Percentiles rank a stretch among this genome's conserved stretches.
Conservation (phyloP, 768 basidiomycete species). For the Cyclocybe cylindracea region DNA sequence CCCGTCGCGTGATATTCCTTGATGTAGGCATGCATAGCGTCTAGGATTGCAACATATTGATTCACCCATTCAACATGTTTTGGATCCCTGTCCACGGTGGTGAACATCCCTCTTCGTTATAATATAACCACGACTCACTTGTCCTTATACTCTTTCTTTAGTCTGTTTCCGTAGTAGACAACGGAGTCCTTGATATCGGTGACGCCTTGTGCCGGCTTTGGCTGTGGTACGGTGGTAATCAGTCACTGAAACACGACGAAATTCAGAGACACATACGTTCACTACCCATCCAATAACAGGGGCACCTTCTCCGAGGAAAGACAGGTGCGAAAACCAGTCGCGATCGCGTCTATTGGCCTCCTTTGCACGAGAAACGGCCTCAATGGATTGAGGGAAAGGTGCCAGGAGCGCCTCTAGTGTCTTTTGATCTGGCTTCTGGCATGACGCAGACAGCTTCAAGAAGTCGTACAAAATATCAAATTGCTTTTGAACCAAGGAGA, state of each 20-base stretch:
- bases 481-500: constrained; percentile 63
- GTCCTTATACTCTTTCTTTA: constrained; percentile 92
- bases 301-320: constrained; percentile 79
- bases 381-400: constrained; percentile 72
- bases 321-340: constrained; percentile 83
- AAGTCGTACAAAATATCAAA: constrained; percentile 70
- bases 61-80: constrained; percentile 91
- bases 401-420: constrained; percentile 57
- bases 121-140: constrained; percentile 55
- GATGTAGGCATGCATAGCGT: constrained; percentile 81
- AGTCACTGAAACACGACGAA: neutral
- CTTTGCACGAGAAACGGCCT: constrained; percentile 77
- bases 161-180: constrained; percentile 85
- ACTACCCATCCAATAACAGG: constrained; percentile 87
- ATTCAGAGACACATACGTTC: constrained; percentile 52
- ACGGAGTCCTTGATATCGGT: constrained; percentile 83
- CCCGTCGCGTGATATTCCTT: constrained; percentile 86
- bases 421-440: constrained; percentile 77
- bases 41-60: constrained; percentile 66
- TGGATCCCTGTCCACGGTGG: constrained; percentile 65
- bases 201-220: constrained; percentile 82
- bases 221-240: constrained; percentile 40
- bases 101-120: no score
- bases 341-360: constrained; percentile 78
- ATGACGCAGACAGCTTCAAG: constrained; percentile 65